These are phyloP conservation scores for Echites panduratus DNA, from an alignment of 257 asterid species.

Conservation along the genomic window DNA sequence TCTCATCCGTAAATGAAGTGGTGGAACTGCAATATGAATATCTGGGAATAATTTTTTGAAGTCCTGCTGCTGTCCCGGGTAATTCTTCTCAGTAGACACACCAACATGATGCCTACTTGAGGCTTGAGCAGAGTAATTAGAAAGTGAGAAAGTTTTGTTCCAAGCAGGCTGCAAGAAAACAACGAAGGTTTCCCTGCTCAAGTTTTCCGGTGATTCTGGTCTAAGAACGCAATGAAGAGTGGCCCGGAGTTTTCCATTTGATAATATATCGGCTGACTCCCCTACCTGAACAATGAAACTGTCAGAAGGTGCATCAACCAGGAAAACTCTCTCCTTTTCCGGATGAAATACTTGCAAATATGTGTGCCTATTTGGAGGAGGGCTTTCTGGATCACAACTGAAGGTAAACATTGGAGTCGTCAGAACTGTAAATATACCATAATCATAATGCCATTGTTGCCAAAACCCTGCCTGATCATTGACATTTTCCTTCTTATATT, in stretches of 20 bases:
- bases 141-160: constrained; percentile 57
- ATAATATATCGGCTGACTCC: constrained; percentile 72
- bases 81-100: background rate
- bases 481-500: background rate
- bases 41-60: background rate
- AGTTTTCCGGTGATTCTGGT: constrained; percentile 35
- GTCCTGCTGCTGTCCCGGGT: constrained; percentile 20
- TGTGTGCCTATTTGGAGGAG: constrained; percentile 56
- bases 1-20: constrained; percentile 50
- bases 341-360: constrained; percentile 70
- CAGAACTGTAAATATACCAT: constrained; percentile 72
- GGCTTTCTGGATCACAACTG: constrained; percentile 38
- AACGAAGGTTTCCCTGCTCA: constrained; percentile 88
- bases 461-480: constrained; percentile 36
- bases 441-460: constrained; percentile 99
- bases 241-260: constrained; percentile 78
- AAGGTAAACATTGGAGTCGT: constrained; percentile 63
- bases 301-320: constrained; percentile 49
- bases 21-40: constrained; percentile 51
- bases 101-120: constrained; percentile 4
- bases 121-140: constrained; percentile 43
- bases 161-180: constrained; percentile 86
- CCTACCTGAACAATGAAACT: constrained; percentile 88
- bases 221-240: constrained; percentile 76
- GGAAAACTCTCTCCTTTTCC: constrained; percentile 32